These are phyloP conservation scores for Phaeosphaeriaceae sp. DNA, from an alignment of 2,329 filamentous ascomycete genomes.

Conservation along the genomic window DNA sequence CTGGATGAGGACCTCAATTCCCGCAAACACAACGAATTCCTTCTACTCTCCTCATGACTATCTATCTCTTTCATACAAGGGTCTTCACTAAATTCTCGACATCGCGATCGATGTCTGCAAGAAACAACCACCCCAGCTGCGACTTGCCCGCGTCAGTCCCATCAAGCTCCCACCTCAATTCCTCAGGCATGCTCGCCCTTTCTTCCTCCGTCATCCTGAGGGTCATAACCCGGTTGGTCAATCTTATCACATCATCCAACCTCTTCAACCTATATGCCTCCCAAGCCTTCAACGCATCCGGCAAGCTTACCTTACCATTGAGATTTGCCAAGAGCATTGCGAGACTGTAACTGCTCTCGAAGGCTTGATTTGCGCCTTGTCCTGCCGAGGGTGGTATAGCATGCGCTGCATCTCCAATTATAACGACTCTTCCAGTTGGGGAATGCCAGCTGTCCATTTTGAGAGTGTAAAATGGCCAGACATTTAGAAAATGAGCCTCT, in stretches of 20 bases:
- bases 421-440: constrained; percentile 50
- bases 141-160: background rate
- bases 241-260: background rate
- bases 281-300: background rate
- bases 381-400: constrained; percentile 57
- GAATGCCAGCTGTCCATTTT: constrained; percentile 50
- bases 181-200: constrained; percentile 1
- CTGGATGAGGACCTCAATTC: background rate
- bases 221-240: background rate
- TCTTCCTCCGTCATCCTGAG: constrained; percentile 2
- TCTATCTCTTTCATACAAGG: background rate
- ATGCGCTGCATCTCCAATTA: background rate
- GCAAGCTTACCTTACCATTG: constrained; percentile 1
- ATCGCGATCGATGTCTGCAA: constrained; percentile 1
- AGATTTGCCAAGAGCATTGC: constrained; percentile 5
- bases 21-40: background rate
- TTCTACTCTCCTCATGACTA: background rate
- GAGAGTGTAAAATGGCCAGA: constrained; percentile 27
- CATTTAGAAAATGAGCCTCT: constrained; percentile 6
- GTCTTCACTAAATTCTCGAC: constrained; percentile 1
- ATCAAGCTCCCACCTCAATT: constrained; percentile 1
- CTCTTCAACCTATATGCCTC: constrained; percentile 1
- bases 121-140: background rate
- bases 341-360: constrained; percentile 56
- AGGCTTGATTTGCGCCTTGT: constrained; percentile 63